Conservation (phyloP, 768 basidiomycete genomes). For the Pholiota conissans region DNA sequence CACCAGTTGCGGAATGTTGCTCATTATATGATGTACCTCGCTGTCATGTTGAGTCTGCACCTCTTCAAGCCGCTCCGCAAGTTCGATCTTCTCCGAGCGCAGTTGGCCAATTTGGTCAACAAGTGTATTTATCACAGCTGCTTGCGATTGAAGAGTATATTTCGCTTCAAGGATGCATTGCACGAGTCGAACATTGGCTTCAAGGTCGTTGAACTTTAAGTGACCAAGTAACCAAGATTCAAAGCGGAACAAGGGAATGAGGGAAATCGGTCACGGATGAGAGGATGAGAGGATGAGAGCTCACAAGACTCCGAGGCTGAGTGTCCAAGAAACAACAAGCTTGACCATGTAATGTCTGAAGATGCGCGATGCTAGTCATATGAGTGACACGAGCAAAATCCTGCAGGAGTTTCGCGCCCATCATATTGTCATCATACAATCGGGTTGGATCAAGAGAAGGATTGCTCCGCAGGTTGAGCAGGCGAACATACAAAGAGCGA, state of each 20-base stretch:
- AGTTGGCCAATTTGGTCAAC: conserved; percentile 1
- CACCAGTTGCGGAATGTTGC: neutral
- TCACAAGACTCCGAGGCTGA: conserved; percentile 9
- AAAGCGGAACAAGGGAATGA: too few relatives aligned
- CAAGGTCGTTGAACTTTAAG: conserved; percentile 7
- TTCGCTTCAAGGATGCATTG: conserved; percentile 9
- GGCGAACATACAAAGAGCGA: neutral
- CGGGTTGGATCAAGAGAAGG: neutral
- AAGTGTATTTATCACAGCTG: neutral
- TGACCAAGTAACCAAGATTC: too few relatives aligned
- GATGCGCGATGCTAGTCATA: neutral
- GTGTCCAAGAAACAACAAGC: neutral
- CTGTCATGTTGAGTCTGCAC: neutral
- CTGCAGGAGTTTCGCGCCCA: neutral
- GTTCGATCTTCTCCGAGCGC: neutral
- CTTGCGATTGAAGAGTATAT: conserved; percentile 3
- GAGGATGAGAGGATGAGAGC: neutral
- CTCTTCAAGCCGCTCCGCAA: neutral
- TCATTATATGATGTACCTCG: neutral
- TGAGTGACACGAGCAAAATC: conserved; percentile 1
- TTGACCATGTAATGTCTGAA: conserved; percentile 1
- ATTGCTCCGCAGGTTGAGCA: neutral
- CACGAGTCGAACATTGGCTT: conserved; percentile 5
- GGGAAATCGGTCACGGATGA: neutral
- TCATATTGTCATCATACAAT: neutral